Evolutionary conservation across 805 yeast species (phyloP).

Genomic region (Maudiozyma saulgeensis): DNA sequence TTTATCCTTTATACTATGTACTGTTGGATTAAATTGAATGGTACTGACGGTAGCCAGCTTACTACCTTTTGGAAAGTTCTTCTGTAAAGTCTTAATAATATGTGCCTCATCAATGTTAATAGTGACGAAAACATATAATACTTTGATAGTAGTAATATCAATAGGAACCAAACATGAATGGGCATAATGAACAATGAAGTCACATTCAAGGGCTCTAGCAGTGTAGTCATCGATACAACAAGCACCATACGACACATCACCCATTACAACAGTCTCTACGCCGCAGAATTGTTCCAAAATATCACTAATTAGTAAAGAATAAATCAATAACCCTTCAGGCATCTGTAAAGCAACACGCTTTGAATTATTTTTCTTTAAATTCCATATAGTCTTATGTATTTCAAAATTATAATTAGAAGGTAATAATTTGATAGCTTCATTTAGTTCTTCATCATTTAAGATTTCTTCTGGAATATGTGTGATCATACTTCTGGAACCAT

Average conservation of each 20-base stretch:
- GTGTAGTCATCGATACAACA: conserved; percentile 97
- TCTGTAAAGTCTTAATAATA: conserved; percentile 61
- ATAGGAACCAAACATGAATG: conserved; percentile 95
- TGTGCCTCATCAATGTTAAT: conserved; percentile 81
- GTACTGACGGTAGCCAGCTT: conserved; percentile 86
- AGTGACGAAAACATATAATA: conserved; percentile 90
- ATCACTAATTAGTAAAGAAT: conserved; percentile 82
- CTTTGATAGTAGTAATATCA: conserved; percentile 83
- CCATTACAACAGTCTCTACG: conserved; percentile 89
- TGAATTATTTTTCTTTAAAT: conserved; percentile 63
- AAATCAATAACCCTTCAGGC: conserved; percentile 93
- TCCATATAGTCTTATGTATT: conserved; percentile 93
- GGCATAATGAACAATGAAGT: conserved; percentile 91
- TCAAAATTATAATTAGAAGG: conserved; percentile 94
- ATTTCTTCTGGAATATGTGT: conserved; percentile 88
- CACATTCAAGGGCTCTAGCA: conserved; percentile 87
- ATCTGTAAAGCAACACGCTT: conserved; percentile 86
- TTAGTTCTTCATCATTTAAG: conserved; percentile 67
- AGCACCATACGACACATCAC: conserved; percentile 97
- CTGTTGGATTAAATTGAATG: conserved; percentile 91
- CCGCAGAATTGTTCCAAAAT: conserved; percentile 84
- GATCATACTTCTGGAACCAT: conserved; percentile 48
- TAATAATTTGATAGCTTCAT: conserved; percentile 67
- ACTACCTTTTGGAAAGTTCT: conserved; percentile 56
- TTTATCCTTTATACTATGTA: conserved; percentile 64